Conservation (phyloP, 2,329 filamentous ascomycete genomes). For the Cryphonectria radicalis region DNA sequence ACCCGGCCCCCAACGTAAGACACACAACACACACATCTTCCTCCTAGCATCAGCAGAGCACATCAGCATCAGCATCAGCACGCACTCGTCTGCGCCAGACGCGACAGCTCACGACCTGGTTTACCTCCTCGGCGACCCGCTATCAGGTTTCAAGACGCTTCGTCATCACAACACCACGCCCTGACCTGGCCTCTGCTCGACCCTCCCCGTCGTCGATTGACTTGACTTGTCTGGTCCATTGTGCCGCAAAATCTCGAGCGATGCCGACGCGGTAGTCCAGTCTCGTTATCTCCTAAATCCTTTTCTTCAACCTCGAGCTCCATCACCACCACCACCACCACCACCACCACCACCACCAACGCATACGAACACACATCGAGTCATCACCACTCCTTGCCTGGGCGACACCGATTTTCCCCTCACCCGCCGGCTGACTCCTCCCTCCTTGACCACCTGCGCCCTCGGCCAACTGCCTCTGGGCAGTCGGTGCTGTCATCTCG, state of each 20-base stretch:
- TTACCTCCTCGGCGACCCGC: background rate
- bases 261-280: constrained; percentile 28
- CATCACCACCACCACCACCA: constrained; percentile 5
- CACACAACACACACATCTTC: background rate
- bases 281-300: constrained; percentile 25
- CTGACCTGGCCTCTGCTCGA: background rate
- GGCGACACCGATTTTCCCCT: background rate
- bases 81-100: constrained; percentile 22
- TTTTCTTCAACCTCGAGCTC: constrained; percentile 12
- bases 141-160: constrained; percentile 2
- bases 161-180: background rate
- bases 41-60: background rate
- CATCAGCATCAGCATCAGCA: constrained; percentile 8
- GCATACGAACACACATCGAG: constrained; percentile 11
- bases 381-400: constrained; percentile 16
- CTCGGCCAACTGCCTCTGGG: constrained; percentile 12
- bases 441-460: constrained; percentile 2
- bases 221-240: background rate
- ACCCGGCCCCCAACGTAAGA: constrained; percentile 13
- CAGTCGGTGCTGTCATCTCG: constrained; percentile 11
- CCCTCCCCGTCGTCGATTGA: background rate
- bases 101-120: constrained; percentile 15
- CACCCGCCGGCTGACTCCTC: background rate
- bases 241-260: constrained; percentile 18
- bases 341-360: constrained; percentile 8